A percentile compares a stretch with the other conserved stretches of the same genome.
phyloP scores from a whole-genome alignment of 179 eudicot genomes.

The Corrigiola litoralis region DNA sequence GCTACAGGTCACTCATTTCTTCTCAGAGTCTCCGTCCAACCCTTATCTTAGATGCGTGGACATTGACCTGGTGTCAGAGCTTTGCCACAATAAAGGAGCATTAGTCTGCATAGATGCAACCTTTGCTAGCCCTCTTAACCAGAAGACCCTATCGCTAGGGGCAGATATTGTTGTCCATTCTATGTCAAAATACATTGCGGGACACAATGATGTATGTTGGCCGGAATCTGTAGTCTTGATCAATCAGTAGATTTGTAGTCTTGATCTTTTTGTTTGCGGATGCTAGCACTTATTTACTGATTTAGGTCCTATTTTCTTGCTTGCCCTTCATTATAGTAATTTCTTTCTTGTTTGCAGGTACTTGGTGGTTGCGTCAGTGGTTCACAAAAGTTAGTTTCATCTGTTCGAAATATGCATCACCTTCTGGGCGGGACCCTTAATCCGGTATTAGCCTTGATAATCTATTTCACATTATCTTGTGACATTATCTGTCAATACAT shows the following conservation, averaged over 20 bases:
- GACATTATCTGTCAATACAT: not conserved
- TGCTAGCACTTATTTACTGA: not conserved
- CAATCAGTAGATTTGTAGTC: not conserved
- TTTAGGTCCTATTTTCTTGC: not conserved
- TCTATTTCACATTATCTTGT: too few relatives aligned
- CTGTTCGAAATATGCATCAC: constrained; percentile 74
- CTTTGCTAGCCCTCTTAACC: constrained; percentile 93
- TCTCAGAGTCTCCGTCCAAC: constrained; percentile 97
- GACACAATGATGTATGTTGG: constrained; percentile 87
- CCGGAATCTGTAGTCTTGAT: not conserved
- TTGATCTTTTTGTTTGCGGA: not conserved
- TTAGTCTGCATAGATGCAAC: constrained; percentile 92
- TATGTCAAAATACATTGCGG: constrained; percentile 76
- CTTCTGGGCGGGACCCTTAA: constrained; percentile 86
- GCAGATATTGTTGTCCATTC: constrained; percentile 94
- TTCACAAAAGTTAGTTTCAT: constrained; percentile 51
- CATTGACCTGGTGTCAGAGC: constrained; percentile 83
- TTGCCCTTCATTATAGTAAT: too few relatives aligned
- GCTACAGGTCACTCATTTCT: constrained; percentile 77
- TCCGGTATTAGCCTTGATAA: constrained; percentile 49
- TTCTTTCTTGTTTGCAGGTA: constrained; percentile 45
- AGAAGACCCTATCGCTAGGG: constrained; percentile 90
- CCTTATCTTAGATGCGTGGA: constrained; percentile 97
- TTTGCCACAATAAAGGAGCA: constrained; percentile 89
- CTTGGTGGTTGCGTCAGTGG: constrained; percentile 94